Conservation (phyloP, 257 asterid species). For the Osmanthus fragrans region DNA sequence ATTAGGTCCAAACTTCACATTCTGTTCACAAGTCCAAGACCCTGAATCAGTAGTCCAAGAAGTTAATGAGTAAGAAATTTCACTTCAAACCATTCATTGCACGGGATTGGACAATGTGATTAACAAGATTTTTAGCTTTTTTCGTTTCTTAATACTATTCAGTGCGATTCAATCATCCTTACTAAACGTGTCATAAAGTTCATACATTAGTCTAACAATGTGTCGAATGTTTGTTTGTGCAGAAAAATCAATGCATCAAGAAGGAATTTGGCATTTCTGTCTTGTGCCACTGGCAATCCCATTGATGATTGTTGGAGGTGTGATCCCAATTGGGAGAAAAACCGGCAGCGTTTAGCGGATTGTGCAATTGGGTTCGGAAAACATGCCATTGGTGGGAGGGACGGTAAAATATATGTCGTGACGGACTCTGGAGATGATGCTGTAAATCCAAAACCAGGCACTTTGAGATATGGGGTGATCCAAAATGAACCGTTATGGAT, state of each 20-base stretch:
- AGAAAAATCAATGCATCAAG: slow-evolving; percentile 75
- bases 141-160: too few species aligned
- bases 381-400: slow-evolving; percentile 75
- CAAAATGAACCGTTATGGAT: slow-evolving; percentile 82
- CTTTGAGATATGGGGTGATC: slow-evolving; percentile 68
- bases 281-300: slow-evolving; percentile 88
- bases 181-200: background rate
- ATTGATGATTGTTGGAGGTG: slow-evolving; percentile 97
- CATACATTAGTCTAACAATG: background rate
- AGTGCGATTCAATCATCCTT: too few species aligned
- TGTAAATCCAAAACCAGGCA: slow-evolving; percentile 74
- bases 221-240: slow-evolving; percentile 10
- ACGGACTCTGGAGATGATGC: slow-evolving; percentile 70
- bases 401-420: slow-evolving; percentile 70
- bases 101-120: too few species aligned
- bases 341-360: slow-evolving; percentile 68
- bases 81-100: too few species aligned
- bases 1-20: slow-evolving; percentile 35
- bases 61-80: slow-evolving; percentile 62
- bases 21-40: slow-evolving; percentile 58
- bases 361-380: slow-evolving; percentile 92
- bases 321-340: slow-evolving; percentile 71
- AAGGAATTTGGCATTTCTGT: slow-evolving; percentile 63
- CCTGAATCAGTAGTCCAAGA: slow-evolving; percentile 72
- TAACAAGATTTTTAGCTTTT: too few species aligned